Evolutionary conservation across 2,329 filamentous ascomycete genomes (phyloP), one percentile per base, ranked within the genome.

Genomic region (Ophiostoma himal-ulmi): DNA sequence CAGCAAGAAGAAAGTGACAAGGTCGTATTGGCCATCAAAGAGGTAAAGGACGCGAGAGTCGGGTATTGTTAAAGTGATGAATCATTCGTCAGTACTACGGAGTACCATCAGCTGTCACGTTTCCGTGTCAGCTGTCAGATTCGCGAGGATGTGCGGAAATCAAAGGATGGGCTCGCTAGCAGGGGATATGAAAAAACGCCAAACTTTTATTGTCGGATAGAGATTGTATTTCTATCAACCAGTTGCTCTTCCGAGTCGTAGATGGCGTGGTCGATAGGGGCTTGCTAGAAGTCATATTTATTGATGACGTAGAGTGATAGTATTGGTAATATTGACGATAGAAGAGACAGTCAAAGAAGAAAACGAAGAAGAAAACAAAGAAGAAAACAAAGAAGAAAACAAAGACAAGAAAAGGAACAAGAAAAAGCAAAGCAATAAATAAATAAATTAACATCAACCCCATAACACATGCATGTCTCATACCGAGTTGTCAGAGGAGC

Each of bases 61-160:
- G 3, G 36, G 57, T 30, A 30, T 30, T 30, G 30, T 30, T 30
- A 30, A 30, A 30, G 30, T 30, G 30, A 30, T 30, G 3, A 4
- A 30, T 30, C 4, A 30, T 30, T 30, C 30, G 30, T 30, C 4
- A 30, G 30, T 30, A 30, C 30, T 30, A 3, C 3, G 30, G 30
- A 30, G 2, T 30, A 30, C 30, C 7, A 20, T 48, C 44, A 48
- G 44, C 44, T 48, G 44, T 48, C 44, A 48, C 20, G 44, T 48
- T 48, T 48, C 44, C 20, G 44, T 20, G 36, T 65, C 62, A 65
- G 30, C 34, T 37, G 11, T 65, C 62, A 39, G 62, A 65, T 65
- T 41, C 62, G 62, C 62, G 62, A 65, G 34, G 60, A 37, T 64
- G 13, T 22, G 60, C 60, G 60, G 60, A 64, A 64, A 34, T 20